These are phyloP conservation scores for Mycena pura DNA, from an alignment of 768 basidiomycete genomes.

Conservation along the genomic window DNA sequence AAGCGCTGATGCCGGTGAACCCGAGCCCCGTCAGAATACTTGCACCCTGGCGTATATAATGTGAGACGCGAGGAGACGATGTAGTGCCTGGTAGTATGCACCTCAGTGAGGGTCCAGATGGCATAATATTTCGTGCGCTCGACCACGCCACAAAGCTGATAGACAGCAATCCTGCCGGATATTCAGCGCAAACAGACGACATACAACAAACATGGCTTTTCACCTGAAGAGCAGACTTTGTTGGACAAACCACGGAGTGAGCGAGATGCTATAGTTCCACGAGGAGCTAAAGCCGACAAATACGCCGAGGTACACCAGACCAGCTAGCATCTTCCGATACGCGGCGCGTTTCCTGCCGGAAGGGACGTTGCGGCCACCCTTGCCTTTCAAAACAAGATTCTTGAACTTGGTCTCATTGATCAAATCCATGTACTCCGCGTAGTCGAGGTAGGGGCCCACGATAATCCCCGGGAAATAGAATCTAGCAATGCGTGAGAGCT, in stretches of 20 bases:
- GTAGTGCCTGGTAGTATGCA: conserved; percentile 27
- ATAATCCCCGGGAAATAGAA: conserved; percentile 97
- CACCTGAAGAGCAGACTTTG: conserved; percentile 50
- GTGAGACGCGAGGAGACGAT: neutral
- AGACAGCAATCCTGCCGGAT: conserved; percentile 61
- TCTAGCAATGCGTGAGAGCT: too few relatives aligned
- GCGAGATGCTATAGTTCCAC: conserved; percentile 63
- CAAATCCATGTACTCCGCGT: conserved; percentile 78
- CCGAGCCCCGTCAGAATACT: conserved; percentile 93
- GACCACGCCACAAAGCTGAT: conserved; percentile 79
- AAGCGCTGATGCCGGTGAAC: conserved; percentile 80
- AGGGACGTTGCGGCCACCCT: conserved; percentile 59
- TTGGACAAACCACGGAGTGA: conserved; percentile 67
- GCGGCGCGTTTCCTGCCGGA: conserved; percentile 89
- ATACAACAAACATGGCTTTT: too few relatives aligned
- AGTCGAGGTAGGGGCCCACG: conserved; percentile 91
- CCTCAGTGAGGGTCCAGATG: conserved; percentile 94
- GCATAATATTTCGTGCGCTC: conserved; percentile 95
- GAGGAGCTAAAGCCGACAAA: conserved; percentile 71
- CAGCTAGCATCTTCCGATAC: conserved; percentile 79
- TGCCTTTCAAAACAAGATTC: conserved; percentile 53
- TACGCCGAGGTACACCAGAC: conserved; percentile 75
- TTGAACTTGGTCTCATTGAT: conserved; percentile 80
- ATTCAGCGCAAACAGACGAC: conserved; percentile 24
- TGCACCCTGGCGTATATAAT: conserved; percentile 66